Conservation (phyloP, 768 basidiomycete genomes). For the Sarcomyxa edulis region DNA sequence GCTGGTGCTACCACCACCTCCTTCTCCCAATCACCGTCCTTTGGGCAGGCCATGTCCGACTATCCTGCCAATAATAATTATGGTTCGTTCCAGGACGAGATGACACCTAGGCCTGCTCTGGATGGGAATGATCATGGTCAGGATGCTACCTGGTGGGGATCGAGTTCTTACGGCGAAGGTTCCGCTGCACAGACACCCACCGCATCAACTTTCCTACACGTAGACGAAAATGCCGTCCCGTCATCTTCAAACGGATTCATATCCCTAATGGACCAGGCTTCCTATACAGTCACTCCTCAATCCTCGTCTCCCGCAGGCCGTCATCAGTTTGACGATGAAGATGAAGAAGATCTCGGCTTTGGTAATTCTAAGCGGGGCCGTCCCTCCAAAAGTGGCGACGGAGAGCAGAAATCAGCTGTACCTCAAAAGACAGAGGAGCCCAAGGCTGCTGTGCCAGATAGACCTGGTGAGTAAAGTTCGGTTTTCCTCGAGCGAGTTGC, state of each 20-base stretch:
- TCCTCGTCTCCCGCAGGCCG: slow-evolving; percentile 12
- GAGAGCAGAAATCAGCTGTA: slow-evolving; percentile 17
- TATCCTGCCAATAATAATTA: slow-evolving; percentile 28
- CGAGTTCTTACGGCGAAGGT: slow-evolving; percentile 29
- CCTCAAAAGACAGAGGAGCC: slow-evolving; percentile 14
- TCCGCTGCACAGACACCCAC: slow-evolving; percentile 55
- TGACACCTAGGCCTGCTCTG: slow-evolving; percentile 25
- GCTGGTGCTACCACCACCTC: slow-evolving; percentile 47
- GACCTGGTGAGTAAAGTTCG: slow-evolving; percentile 20
- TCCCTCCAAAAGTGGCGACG: slow-evolving; percentile 23
- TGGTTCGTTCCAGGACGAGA: slow-evolving; percentile 22
- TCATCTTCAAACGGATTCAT: slow-evolving; percentile 62
- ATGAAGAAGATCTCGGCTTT: slow-evolving; percentile 84
- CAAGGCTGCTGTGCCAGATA: slow-evolving; percentile 15
- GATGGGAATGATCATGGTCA: slow-evolving; percentile 27
- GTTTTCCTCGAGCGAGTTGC: neutral
- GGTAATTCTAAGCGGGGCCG: slow-evolving; percentile 60
- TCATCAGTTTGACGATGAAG: slow-evolving; percentile 23
- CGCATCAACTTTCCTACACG: slow-evolving; percentile 55
- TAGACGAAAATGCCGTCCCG: slow-evolving; percentile 36
- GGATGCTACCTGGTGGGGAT: slow-evolving; percentile 61
- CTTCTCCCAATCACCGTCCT: slow-evolving; percentile 38
- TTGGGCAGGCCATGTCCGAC: slow-evolving; percentile 17
- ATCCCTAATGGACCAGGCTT: slow-evolving; percentile 70
- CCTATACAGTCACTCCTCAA: slow-evolving; percentile 32